Evolutionary conservation across 1,139 yeast genomes (phyloP).

Genomic region (Magnusiomyces ingens): DNA sequence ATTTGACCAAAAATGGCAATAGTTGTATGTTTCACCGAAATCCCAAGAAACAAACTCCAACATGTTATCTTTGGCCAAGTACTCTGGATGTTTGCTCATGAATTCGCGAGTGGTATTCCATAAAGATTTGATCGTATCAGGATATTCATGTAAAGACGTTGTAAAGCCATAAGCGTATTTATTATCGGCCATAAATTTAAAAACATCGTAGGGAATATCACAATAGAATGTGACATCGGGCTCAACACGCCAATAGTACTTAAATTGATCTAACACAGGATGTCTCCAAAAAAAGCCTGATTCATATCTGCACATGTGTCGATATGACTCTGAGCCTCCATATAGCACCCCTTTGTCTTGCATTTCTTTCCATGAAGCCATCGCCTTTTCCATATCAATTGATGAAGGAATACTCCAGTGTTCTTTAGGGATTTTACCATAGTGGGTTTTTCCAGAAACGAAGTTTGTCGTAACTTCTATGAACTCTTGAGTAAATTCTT

Average conservation of each 20-base stretch:
- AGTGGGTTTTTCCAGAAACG: slow-evolving; percentile 52
- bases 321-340: slow-evolving; percentile 55
- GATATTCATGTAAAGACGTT: slow-evolving; percentile 56
- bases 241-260: slow-evolving; percentile 70
- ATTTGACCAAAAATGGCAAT: slow-evolving; percentile 79
- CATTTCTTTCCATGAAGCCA: slow-evolving; percentile 43
- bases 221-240: slow-evolving; percentile 58
- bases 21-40: slow-evolving; percentile 48
- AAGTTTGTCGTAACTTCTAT: slow-evolving; percentile 40
- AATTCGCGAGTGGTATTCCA: slow-evolving; percentile 53
- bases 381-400: slow-evolving; percentile 55
- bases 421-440: slow-evolving; percentile 53
- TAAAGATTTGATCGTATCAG: slow-evolving; percentile 50
- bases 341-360: slow-evolving; percentile 47
- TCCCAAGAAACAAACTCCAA: slow-evolving; percentile 68
- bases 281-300: slow-evolving; percentile 59
- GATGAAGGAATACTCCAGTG: slow-evolving; percentile 73
- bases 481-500: slow-evolving; percentile 52
- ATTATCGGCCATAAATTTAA: slow-evolving; percentile 53
- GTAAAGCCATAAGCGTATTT: slow-evolving; percentile 60
- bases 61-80: slow-evolving; percentile 53
- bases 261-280: slow-evolving; percentile 47
- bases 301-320: slow-evolving; percentile 74
- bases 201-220: slow-evolving; percentile 59
- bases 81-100: slow-evolving; percentile 49